Evolutionary conservation across 345 rosid species (phyloP), one percentile per base, ranked within the genome.

Genomic region (Schrenkiella parvula): DNA sequence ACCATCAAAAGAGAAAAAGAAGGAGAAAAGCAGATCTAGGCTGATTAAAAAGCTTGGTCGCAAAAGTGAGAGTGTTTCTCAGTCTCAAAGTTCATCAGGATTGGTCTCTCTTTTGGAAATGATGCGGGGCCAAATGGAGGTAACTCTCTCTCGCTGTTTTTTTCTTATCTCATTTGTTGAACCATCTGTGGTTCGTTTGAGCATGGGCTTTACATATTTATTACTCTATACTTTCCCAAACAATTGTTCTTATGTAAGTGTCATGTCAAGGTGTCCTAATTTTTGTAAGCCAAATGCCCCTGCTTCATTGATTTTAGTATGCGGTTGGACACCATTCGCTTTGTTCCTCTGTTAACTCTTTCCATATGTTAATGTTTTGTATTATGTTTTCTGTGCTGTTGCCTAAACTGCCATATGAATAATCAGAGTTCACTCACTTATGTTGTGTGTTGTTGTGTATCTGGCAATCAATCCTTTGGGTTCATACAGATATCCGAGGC

Each of bases 81-180:
- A 88, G 71, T 84, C 97, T 48, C 86, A 86, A 56, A 84, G 72
- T 71, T 81, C 89, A 26, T 68, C 92, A 46, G 98, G 96, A 68
- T 72, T 95, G 84, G 90, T 84, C 80, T 82, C 88, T 72, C 82
- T 95, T 74, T 73, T 91, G 76, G 99, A 91, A 78, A 82, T 84
- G 47, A 88, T 95, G 95, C 90, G 95, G 60, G 92, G 87, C 38
- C 99, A 91, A 72, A 85, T 95, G 96, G 99, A 95, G 99, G 99
- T 95, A 76, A 66, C 19, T 29, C 63, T 57, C 54, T 58, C 54
- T 6, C 62, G 46, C 43, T 59, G 38, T 60, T 75, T 23, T 57
- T 68, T 60, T 60, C 39, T 29, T 58, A 50, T 59, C 43, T 31
- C 47, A 19, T 22, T 29, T 48, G 26, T 39, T 38, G 47, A 59